Evolutionary conservation across 345 rosid species (phyloP).

Genomic region (Rhodamnia rubescens): DNA sequence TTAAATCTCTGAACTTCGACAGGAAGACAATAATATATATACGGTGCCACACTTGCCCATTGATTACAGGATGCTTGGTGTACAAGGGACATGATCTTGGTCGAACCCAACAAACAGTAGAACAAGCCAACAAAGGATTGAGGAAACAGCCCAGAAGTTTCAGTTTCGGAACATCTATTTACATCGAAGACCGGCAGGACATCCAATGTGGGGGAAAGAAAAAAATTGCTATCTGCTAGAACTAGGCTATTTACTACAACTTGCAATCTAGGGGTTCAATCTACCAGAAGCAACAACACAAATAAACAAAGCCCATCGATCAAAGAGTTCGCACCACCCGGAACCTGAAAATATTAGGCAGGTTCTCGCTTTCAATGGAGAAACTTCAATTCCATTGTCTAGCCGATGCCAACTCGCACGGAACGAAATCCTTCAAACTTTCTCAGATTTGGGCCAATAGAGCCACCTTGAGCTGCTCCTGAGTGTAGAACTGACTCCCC

Average conservation of each 20-base stretch:
- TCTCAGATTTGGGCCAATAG: slow-evolving; percentile 41
- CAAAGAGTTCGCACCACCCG: neutral
- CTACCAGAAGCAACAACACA: neutral
- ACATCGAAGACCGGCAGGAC: neutral
- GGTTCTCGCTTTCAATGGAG: neutral
- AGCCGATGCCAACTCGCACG: neutral
- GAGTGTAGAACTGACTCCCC: slow-evolving; percentile 44
- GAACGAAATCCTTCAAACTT: neutral
- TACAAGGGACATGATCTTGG: neutral
- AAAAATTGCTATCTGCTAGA: neutral
- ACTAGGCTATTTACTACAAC: neutral
- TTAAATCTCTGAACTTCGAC: neutral
- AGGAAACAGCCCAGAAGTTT: neutral
- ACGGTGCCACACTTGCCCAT: neutral
- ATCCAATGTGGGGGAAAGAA: neutral
- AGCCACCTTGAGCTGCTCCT: slow-evolving; percentile 59
- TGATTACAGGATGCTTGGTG: neutral
- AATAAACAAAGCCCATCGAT: neutral
- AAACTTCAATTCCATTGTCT: neutral
- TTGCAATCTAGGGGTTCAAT: neutral
- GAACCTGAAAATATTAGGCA: neutral
- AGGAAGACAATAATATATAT: neutral
- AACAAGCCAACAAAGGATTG: neutral
- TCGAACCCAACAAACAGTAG: neutral
- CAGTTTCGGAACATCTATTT: neutral